These are phyloP conservation scores for Fusarium illudens DNA, from an alignment of 2,329 filamentous ascomycete species.

Conservation along the genomic window DNA sequence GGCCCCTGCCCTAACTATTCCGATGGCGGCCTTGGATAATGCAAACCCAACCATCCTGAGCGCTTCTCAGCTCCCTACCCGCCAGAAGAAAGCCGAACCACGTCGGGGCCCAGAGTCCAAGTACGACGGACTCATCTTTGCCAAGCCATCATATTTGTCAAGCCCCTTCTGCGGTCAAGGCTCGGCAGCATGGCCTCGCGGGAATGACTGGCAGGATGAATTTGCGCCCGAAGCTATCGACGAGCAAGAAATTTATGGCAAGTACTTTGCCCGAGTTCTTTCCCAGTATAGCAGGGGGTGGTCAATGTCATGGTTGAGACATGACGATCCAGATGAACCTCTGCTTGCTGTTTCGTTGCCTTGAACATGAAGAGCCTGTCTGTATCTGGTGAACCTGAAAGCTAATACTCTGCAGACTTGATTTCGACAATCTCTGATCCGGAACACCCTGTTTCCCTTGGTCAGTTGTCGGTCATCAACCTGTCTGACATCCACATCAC, in stretches of 20 bases:
- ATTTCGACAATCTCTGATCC: constrained; percentile 96
- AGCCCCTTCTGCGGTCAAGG: constrained; percentile 51
- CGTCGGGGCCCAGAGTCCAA: constrained; percentile 58
- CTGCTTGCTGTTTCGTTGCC: background rate
- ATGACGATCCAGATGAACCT: background rate
- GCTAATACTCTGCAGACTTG: constrained; percentile 69
- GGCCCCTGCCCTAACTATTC: constrained; percentile 8
- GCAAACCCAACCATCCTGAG: constrained; percentile 94
- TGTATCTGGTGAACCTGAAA: background rate
- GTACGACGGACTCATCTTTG: constrained; percentile 58
- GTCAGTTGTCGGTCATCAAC: constrained; percentile 92
- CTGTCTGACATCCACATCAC: constrained; percentile 89
- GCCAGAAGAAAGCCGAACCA: constrained; percentile 61
- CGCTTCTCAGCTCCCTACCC: constrained; percentile 85
- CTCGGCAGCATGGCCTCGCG: constrained; percentile 46
- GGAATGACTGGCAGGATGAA: constrained; percentile 61
- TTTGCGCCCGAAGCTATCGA: constrained; percentile 84
- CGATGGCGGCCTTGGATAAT: constrained; percentile 65
- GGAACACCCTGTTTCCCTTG: constrained; percentile 93
- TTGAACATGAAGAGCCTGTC: background rate
- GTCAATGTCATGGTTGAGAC: background rate
- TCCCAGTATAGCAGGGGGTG: background rate
- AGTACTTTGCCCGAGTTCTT: constrained; percentile 28
- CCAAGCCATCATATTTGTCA: constrained; percentile 55
- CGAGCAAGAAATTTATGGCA: constrained; percentile 96